Base-by-base conservation (phyloP, 2,329 filamentous ascomycete genomes). In the Penicillium sp. region DNA sequence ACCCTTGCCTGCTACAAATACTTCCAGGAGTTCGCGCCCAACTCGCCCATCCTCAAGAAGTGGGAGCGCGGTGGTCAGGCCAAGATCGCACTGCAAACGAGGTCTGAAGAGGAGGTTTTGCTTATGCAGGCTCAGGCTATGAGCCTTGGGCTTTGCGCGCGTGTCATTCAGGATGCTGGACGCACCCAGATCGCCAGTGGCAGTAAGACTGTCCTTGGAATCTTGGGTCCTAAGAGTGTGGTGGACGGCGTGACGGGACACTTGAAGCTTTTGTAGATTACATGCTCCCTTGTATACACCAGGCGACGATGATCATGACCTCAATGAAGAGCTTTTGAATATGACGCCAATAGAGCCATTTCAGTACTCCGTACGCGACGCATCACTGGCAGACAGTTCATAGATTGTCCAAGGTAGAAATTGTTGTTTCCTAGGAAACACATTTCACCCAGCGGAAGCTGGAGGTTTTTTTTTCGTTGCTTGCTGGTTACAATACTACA, bases 1-100 rank as follows among this genome's bases (percentile, higher is more conserved):
- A 96, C 93, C 3, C 86, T 99, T 53, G 92, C 93, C 51, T 97
- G 93, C 83, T 99, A 96, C 85, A 97, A 97, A 78, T 79, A 86
- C 55, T 85, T 95, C 60, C 76, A 85, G 53, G 75, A 79, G 42
- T 74, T 77, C 50, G 77, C 84, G n/a, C 73, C 79, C 3, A 73
- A 77, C 48, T 76, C 81, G 48, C 76, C 82, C 39, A 78, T 96
- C 48, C 83, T 99, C 45, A 82, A 82, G 61, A 87, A 88, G 61
- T 99, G 94, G 94, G 94, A 99, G 76, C 81, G 79, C 48, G 77
- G 81, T 51, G 94, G 94, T 11, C 92, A 97, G 78, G 89, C 90
- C 61, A 97, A 99, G 82, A 89, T 99, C 60, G 94, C 94, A 7
- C 77, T 99, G 51, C 92, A 97, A 76, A 82, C 88, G 62, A 94